Evolutionary conservation across 306 rosid genomes (phyloP).

Genomic region (Medicago arabica): DNA sequence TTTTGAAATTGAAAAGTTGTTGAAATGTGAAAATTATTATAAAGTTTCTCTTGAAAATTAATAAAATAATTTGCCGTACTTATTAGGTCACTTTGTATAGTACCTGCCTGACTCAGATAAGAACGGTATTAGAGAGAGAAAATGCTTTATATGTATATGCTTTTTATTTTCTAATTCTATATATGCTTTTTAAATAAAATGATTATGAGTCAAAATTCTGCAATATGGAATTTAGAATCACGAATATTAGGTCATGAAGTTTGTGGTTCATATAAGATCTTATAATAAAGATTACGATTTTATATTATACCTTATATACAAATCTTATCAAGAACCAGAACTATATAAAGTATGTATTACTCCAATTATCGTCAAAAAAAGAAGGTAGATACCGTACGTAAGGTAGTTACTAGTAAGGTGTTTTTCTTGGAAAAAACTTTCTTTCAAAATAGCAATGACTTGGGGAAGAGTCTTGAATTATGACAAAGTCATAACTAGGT

Average conservation of each 20-base stretch:
- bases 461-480: background rate
- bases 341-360: too few species aligned
- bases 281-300: too few species aligned
- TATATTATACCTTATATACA: too few species aligned
- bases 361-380: too few species aligned
- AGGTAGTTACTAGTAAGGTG: background rate
- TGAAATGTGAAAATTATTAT: background rate
- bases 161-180: background rate
- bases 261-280: slow-evolving; percentile 20
- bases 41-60: background rate
- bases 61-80: slow-evolving; percentile 70
- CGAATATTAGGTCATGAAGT: slow-evolving; percentile 32
- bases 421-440: background rate
- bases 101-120: slow-evolving; percentile 89
- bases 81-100: slow-evolving; percentile 59
- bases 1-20: slow-evolving; percentile 16
- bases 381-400: too few species aligned
- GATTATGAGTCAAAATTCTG: slow-evolving; percentile 39
- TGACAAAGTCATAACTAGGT: background rate
- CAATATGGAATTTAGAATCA: slow-evolving; percentile 10
- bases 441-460: background rate
- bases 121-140: slow-evolving; percentile 63
- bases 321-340: too few species aligned
- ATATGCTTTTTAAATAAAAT: background rate
- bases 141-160: background rate